Evolutionary conservation across 148 eudicot genomes (phyloP).

Genomic region (Cornus kousa): DNA sequence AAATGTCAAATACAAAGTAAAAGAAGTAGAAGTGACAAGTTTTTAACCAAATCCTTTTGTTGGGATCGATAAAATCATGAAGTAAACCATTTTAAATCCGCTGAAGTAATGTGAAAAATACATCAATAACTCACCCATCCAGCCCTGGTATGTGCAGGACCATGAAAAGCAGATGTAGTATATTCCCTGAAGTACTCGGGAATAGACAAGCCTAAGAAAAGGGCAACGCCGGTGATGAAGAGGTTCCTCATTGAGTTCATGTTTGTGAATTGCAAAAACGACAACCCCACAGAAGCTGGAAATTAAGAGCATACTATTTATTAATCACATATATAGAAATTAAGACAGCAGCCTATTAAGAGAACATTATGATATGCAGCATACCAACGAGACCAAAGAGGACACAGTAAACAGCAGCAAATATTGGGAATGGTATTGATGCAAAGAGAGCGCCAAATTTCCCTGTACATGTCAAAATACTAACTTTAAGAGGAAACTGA

Average conservation of each 20-base stretch:
- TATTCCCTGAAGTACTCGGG: conserved; percentile 92
- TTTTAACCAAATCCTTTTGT: no score
- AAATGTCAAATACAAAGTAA: no score
- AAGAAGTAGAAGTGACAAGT: no score
- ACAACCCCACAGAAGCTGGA: conserved; percentile 88
- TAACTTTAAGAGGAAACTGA: neutral
- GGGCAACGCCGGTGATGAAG: conserved; percentile 79
- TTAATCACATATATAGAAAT: neutral
- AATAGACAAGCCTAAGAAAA: conserved; percentile 87
- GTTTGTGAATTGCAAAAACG: conserved; percentile 95
- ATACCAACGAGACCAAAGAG: conserved; percentile 93
- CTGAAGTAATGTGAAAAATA: no score
- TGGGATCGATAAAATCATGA: no score
- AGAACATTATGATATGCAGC: conserved; percentile 9
- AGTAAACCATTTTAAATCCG: no score
- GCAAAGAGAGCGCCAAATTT: conserved; percentile 98
- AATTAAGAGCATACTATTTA: conserved; percentile 11
- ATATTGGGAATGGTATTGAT: conserved; percentile 93
- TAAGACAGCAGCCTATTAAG: neutral
- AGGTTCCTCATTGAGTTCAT: conserved; percentile 98
- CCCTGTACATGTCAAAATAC: conserved; percentile 37
- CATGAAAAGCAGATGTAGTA: conserved; percentile 67
- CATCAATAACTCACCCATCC: conserved; percentile 75
- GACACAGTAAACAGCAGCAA: conserved; percentile 88
- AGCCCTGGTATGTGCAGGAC: conserved; percentile 89